Percentiles rank a stretch among this genome's conserved stretches.
Conservation (phyloP, 768 basidiomycete genomes). For the Lenzites betulinus region DNA sequence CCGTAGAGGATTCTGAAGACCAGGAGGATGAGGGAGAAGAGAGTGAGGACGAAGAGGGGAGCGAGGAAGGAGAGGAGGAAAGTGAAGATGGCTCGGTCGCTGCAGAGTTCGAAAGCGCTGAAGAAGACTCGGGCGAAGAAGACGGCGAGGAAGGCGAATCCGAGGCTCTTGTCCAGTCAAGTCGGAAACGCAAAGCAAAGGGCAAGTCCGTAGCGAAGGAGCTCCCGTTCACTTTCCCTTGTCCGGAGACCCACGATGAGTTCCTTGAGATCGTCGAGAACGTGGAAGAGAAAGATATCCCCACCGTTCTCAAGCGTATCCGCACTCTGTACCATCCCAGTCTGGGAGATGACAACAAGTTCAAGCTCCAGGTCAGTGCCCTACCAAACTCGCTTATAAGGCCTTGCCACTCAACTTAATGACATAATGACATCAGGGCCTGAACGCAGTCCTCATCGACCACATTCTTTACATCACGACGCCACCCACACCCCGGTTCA, state of each 20-base stretch:
- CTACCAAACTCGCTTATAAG: background rate
- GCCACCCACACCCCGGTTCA: slow-evolving; percentile 59
- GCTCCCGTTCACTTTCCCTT: slow-evolving; percentile 91
- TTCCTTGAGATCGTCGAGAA: slow-evolving; percentile 81
- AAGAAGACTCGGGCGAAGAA: slow-evolving; percentile 42
- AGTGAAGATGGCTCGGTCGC: slow-evolving; percentile 41
- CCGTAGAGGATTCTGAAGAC: slow-evolving; percentile 42
- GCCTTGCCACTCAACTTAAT: background rate
- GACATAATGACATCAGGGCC: slow-evolving; percentile 44
- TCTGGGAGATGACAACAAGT: slow-evolving; percentile 88
- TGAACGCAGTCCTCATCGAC: slow-evolving; percentile 82
- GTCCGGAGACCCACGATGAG: slow-evolving; percentile 79
- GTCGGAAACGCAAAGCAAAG: slow-evolving; percentile 37
- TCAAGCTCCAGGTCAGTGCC: slow-evolving; percentile 80
- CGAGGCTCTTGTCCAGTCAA: slow-evolving; percentile 39
- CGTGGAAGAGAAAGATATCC: slow-evolving; percentile 70
- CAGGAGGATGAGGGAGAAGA: slow-evolving; percentile 47
- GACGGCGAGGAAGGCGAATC: slow-evolving; percentile 46
- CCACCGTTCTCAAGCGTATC: slow-evolving; percentile 86
- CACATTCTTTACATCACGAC: slow-evolving; percentile 79
- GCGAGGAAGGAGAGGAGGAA: slow-evolving; percentile 32
- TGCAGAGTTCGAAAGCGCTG: slow-evolving; percentile 38
- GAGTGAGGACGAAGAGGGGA: slow-evolving; percentile 35
- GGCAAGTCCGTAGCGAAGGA: slow-evolving; percentile 44
- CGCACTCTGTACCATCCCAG: slow-evolving; percentile 91